These are phyloP conservation scores for Odonthalia washingtoniensis DNA, from an alignment of 31 red algal species.

Conservation along the genomic window DNA sequence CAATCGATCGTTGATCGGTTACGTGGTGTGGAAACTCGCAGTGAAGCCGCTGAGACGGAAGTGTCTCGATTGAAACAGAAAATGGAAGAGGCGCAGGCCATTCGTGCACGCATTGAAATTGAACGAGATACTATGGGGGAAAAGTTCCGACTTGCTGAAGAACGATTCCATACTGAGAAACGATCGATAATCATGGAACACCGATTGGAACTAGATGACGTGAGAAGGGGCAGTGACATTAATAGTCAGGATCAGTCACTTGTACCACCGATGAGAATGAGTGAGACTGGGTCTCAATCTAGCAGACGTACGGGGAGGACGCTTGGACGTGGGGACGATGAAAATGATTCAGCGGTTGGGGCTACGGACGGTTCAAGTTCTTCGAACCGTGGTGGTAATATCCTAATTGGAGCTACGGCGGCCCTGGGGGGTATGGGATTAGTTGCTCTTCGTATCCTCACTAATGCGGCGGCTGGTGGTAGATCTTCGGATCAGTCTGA, in stretches of 20 bases:
- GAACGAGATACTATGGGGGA: conserved; percentile 51
- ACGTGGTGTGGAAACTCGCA: conserved; percentile 53
- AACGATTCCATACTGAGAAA: conserved; percentile 53
- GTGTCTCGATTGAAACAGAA: conserved; percentile 41
- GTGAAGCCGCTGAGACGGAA: conserved; percentile 38
- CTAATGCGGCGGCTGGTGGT: conserved; percentile 18
- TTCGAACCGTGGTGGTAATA: neutral
- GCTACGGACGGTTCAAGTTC: neutral
- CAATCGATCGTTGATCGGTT: conserved; percentile 58
- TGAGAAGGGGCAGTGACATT: conserved; percentile 48
- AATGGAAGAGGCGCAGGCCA: conserved; percentile 36
- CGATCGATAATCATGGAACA: conserved; percentile 49
- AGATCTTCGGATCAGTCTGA: neutral
- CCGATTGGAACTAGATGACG: conserved; percentile 63
- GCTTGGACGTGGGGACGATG: conserved; percentile 10
- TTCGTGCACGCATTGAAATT: conserved; percentile 35
- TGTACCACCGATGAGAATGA: neutral
- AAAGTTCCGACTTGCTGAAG: conserved; percentile 53
- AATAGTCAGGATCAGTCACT: neutral
- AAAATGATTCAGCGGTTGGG: too few species aligned
- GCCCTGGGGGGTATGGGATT: conserved; percentile 50
- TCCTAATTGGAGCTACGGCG: conserved; percentile 58
- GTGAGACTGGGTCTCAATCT: neutral
- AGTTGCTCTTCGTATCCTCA: conserved; percentile 51
- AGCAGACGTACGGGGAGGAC: conserved; percentile 12